phyloP scores from a whole-genome alignment of 148 eudicot genomes.

The Arctostaphylos glauca region DNA sequence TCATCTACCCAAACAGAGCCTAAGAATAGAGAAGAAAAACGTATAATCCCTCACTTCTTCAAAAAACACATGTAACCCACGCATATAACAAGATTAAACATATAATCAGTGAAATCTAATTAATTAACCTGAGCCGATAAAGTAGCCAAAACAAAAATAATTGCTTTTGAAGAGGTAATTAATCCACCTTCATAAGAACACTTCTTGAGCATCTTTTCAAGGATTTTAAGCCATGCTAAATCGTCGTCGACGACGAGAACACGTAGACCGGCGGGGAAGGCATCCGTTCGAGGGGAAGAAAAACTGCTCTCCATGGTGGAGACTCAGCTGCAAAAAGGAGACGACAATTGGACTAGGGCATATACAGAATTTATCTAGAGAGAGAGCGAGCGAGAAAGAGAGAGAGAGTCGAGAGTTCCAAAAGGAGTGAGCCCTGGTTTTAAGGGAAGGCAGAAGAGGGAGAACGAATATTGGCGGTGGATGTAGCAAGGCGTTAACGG shows the following conservation, averaged over 20 bases:
- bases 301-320: slow-evolving; percentile 51
- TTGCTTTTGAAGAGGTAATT: background rate
- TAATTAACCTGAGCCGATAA: background rate
- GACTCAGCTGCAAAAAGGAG: background rate
- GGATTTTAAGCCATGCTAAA: slow-evolving; percentile 81
- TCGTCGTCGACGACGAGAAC: slow-evolving; percentile 97
- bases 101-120: background rate
- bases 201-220: slow-evolving; percentile 95
- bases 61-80: background rate
- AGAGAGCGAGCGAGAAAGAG: slow-evolving; percentile 25
- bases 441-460: slow-evolving; percentile 31
- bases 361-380: slow-evolving; percentile 5
- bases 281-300: slow-evolving; percentile 55
- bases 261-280: slow-evolving; percentile 78
- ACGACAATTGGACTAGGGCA: background rate
- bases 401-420: slow-evolving; percentile 12
- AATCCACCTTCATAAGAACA: slow-evolving; percentile 82
- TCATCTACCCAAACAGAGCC: background rate
- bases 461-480: slow-evolving; percentile 24
- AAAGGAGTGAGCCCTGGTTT: background rate
- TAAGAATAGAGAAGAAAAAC: background rate
- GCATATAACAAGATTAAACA: background rate
- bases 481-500: background rate
- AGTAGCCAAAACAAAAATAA: background rate
- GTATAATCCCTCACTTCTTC: background rate